Evolutionary conservation across 306 rosid species (phyloP).

Genomic region (Abrus precatorius): DNA sequence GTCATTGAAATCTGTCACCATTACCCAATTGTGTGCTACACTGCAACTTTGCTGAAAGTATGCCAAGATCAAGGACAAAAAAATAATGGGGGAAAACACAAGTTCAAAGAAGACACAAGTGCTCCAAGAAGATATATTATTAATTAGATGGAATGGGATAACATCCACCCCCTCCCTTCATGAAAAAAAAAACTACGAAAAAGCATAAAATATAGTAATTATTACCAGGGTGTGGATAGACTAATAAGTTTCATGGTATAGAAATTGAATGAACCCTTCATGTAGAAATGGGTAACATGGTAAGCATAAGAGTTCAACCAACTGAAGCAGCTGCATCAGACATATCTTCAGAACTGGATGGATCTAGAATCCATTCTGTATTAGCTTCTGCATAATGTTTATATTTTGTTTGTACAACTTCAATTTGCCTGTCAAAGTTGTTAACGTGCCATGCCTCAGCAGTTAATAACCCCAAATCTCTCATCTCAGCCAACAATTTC

Average conservation of each 20-base stretch:
- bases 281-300: constrained; percentile 1
- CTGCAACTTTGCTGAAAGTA: constrained; percentile 38
- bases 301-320: constrained; percentile 50
- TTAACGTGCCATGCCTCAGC: constrained; percentile 32
- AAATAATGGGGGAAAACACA: neutral
- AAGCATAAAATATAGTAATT: neutral
- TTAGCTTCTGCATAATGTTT: constrained; percentile 39
- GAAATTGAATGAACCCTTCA: constrained; percentile 26
- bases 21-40: constrained; percentile 23
- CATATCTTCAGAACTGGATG: constrained; percentile 64
- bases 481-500: constrained; percentile 61
- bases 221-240: constrained; percentile 16
- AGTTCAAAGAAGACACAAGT: neutral
- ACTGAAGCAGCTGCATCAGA: constrained; percentile 59
- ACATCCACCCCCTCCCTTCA: neutral
- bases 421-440: constrained; percentile 21
- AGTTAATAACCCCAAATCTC: constrained; percentile 63
- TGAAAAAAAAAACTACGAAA: neutral
- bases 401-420: constrained; percentile 44
- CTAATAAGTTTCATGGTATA: constrained; percentile 11
- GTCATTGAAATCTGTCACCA: neutral
- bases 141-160: neutral
- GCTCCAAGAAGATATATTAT: neutral
- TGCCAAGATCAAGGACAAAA: constrained; percentile 20
- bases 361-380: constrained; percentile 39